Base-by-base conservation (phyloP, 108 stramenopile species). In the Conticribra weissflogii region DNA sequence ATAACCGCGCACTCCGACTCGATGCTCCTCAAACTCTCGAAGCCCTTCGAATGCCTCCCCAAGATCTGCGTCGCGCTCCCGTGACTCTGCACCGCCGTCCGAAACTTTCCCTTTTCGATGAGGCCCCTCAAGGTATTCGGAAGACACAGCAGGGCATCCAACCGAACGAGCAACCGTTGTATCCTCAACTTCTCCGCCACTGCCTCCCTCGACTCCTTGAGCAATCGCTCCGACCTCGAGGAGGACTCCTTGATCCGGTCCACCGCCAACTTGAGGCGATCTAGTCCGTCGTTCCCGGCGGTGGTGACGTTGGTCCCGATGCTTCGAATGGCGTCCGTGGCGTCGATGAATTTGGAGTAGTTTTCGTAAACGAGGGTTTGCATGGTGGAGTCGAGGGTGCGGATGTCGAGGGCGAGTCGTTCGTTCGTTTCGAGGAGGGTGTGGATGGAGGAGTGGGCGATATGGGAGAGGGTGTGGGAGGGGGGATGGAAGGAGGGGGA, bases 331-430 rank as follows among this genome's bases (percentile, higher is more conserved):
- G 98, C 98, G 74, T 98, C 98, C 3, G 99, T 98, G 29, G 98
- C 99, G 62, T 86, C 88, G 62, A 99, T 98, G 76, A 99, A 99
- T 62, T 98, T 97, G 74, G 90, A 91, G 86, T 99, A 99, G 81
- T 99, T 99, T 66, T 98, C 99, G 71, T 99, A 99, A 24, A 99
- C 99, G 52, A 99, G 77, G 27, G 95, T 97, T 77, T 99, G 99
- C 97, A 98, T 95, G 28, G 96, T 91, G 49, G 92, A 87, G 77
- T 98, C 98, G 16, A 99, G 79, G 0, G 85, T 87, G 23, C 94
- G 82, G 27, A 95, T 88, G 63, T 90, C 87, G 29, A 86, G 68
- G 12, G 94, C 83, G 47, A 95, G 61, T 0, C 68, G 66, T 69
- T 95, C 89, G 56, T 92, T 85, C 5, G 66, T 74, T 70, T 90